Evolutionary conservation across 805 yeast species (phyloP).

Genomic region (Blastobotrys robertii): DNA sequence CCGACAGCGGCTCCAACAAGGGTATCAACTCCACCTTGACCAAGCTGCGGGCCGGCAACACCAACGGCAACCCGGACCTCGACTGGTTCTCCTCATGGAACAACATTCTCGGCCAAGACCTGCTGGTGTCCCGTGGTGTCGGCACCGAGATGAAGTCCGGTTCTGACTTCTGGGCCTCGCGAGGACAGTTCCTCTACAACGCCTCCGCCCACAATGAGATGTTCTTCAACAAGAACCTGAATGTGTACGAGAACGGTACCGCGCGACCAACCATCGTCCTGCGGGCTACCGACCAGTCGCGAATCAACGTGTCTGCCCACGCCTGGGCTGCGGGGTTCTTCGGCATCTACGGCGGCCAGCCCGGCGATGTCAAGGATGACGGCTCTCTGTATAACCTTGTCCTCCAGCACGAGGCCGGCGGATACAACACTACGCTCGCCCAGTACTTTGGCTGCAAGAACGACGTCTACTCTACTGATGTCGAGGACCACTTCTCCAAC

Average conservation of each 20-base stretch:
- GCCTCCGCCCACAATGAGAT: slow-evolving; percentile 16
- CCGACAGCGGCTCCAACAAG: slow-evolving; percentile 35
- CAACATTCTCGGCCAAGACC: slow-evolving; percentile 25
- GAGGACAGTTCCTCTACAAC: slow-evolving; percentile 29
- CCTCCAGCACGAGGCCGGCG: slow-evolving; percentile 24
- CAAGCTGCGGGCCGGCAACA: slow-evolving; percentile 19
- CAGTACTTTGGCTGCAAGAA: slow-evolving; percentile 31
- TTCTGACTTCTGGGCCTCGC: slow-evolving; percentile 33
- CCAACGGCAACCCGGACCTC: slow-evolving; percentile 16
- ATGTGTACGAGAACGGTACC: no score
- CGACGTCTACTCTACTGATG: slow-evolving; percentile 13
- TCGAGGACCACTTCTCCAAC: slow-evolving; percentile 27
- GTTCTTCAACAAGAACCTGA: no score
- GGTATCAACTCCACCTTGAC: slow-evolving; percentile 31
- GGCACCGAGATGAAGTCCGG: slow-evolving; percentile 32
- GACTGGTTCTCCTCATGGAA: slow-evolving; percentile 28
- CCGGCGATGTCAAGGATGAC: slow-evolving; percentile 17
- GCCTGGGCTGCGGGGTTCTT: slow-evolving; percentile 38
- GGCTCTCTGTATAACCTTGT: slow-evolving; percentile 26
- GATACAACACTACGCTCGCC: slow-evolving; percentile 31
- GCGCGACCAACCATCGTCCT: slow-evolving; percentile 21
- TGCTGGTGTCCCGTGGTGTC: slow-evolving; percentile 29
- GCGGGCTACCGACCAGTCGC: slow-evolving; percentile 31
- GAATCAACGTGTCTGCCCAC: slow-evolving; percentile 30
- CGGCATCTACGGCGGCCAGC: slow-evolving; percentile 25